Evolutionary conservation across 768 basidiomycete species (phyloP), one percentile per base, ranked within the genome.

Genomic region (Mycena galericulata): DNA sequence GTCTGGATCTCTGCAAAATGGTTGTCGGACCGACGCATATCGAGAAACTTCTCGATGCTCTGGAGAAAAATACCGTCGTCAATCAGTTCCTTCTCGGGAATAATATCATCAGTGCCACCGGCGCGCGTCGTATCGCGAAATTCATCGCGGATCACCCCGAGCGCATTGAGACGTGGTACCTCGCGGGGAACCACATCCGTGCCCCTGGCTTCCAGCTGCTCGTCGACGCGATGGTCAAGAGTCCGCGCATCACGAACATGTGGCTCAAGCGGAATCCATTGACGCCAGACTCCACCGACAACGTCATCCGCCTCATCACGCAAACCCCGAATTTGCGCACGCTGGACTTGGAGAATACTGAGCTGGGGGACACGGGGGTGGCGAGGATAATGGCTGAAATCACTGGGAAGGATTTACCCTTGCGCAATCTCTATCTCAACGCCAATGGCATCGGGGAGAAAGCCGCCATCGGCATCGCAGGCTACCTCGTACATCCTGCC

Each of bases 261-360:
- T 72, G 71, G 71, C 56, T 72, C 27, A 72, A 72, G 40, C 71
- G 71, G 30, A 72, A 72, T 67, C 68, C 71, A 10, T 22, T 72
- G 18, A 65, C 56, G 11, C 65, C 69, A 20, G 54, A 53, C 34
- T 66, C 71, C 1, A 38, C 54, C 27, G 32, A 59, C 45, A 60
- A 70, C 30, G 8, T 72, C 32, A 41, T 62, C 17, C 68, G 69
- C 20, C 68, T 72, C 27, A 64, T 72, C 61, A 58, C 57, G 5
- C 63, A 51, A 29, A 72, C 61, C 14, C 68, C 68, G 30, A 53
- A 59, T 17, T 27, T 72, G n/a, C 58, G 65, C 20, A 72, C 71
- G n/a, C 62, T 72, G 1, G 69, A 72, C 45, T 32, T 72, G 47
- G 69, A 70, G n/a, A 61, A 65, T n/a, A 69, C 64, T 6, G 69